Evolutionary conservation across 2,329 filamentous ascomycete species (phyloP).

Genomic region (Rhynchosporium secalis): DNA sequence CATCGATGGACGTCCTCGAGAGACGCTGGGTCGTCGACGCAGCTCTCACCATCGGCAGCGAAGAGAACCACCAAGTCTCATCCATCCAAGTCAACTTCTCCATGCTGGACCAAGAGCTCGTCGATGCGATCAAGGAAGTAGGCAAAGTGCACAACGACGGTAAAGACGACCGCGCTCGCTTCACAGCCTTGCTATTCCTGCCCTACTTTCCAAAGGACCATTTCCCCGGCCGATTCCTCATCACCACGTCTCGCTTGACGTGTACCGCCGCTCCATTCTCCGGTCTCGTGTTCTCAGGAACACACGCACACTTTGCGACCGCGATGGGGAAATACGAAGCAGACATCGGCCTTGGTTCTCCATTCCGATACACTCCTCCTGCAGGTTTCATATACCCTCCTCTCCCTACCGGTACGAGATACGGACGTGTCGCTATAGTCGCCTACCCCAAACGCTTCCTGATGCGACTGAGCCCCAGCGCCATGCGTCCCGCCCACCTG

Average conservation of each 20-base stretch:
- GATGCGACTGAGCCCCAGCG: background rate
- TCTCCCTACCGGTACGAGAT: background rate
- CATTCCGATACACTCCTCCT: background rate
- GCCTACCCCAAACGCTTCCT: slow-evolving; percentile 9
- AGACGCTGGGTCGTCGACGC: slow-evolving; percentile 1
- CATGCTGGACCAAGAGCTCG: slow-evolving; percentile 4
- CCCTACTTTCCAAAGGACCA: slow-evolving; percentile 9
- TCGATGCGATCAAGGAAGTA: slow-evolving; percentile 8
- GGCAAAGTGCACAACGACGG: slow-evolving; percentile 15
- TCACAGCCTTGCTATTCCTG: slow-evolving; percentile 14
- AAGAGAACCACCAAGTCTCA: slow-evolving; percentile 8
- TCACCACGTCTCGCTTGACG: slow-evolving; percentile 12
- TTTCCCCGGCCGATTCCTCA: slow-evolving; percentile 14
- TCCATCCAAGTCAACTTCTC: slow-evolving; percentile 15
- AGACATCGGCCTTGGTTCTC: slow-evolving; percentile 1
- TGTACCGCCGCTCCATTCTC: slow-evolving; percentile 7
- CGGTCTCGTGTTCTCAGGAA: slow-evolving; percentile 10
- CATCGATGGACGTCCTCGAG: background rate
- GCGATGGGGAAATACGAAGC: slow-evolving; percentile 6
- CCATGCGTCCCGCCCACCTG: background rate
- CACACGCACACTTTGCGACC: slow-evolving; percentile 12
- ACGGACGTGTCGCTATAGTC: slow-evolving; percentile 9
- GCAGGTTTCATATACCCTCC: background rate
- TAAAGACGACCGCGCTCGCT: slow-evolving; percentile 10
- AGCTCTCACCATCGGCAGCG: slow-evolving; percentile 4